phyloP scores from a whole-genome alignment of 495 filamentous ascomycete species.

The Penicillium atrosanguineum region DNA sequence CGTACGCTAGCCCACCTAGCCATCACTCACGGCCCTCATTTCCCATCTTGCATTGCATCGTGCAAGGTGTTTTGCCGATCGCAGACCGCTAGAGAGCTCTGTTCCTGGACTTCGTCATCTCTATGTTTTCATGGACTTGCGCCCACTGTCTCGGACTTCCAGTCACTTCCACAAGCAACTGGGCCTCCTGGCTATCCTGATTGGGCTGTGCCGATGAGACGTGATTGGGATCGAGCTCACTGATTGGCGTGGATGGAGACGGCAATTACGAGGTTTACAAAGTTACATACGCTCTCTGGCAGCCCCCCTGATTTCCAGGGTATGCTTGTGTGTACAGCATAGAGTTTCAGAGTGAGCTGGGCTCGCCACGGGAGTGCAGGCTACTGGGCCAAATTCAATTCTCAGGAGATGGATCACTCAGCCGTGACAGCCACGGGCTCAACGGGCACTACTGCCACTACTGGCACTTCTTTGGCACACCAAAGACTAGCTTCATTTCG shows the following conservation, averaged over 20 bases:
- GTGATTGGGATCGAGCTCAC: slow-evolving; percentile 2
- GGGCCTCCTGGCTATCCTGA: slow-evolving; percentile 13
- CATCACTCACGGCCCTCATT: background rate
- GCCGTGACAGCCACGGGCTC: background rate
- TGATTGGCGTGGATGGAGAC: slow-evolving; percentile 14
- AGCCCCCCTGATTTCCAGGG: slow-evolving; percentile 14
- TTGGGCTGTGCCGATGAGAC: slow-evolving; percentile 9
- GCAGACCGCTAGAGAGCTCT: too few species aligned
- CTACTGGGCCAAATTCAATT: background rate
- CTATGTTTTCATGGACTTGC: background rate
- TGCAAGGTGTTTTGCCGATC: slow-evolving; percentile 11
- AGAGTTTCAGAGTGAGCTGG: slow-evolving; percentile 4
- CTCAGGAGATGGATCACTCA: background rate
- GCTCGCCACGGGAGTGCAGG: background rate
- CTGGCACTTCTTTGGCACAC: background rate
- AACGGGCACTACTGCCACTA: background rate
- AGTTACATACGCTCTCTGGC: background rate
- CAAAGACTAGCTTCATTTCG: background rate
- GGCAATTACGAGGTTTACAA: background rate
- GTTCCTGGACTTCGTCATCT: background rate
- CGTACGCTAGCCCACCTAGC: background rate
- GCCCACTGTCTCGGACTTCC: background rate
- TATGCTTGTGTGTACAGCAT: slow-evolving; percentile 13
- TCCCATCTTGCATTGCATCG: slow-evolving; percentile 6
- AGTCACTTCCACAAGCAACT: slow-evolving; percentile 1